Percentiles rank a stretch among this genome's conserved stretches.
These are phyloP conservation scores for Tricholoma matsutake DNA, from an alignment of 768 basidiomycete species.

Conservation along the genomic window DNA sequence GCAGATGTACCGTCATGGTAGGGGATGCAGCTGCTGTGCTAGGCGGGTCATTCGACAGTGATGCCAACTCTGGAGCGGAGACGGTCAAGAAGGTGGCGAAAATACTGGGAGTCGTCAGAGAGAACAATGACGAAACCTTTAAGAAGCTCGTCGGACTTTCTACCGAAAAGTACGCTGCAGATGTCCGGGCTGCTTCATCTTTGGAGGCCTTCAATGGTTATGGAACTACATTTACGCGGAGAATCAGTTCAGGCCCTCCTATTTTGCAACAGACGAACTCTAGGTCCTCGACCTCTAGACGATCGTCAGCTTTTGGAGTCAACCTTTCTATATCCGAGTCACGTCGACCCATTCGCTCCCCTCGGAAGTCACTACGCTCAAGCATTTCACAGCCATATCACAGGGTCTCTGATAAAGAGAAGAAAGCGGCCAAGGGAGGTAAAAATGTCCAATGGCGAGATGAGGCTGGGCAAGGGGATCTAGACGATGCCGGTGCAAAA, in stretches of 20 bases:
- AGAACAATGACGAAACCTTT: constrained; percentile 70
- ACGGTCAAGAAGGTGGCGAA: constrained; percentile 45
- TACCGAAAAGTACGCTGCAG: constrained; percentile 52
- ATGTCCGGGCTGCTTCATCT: constrained; percentile 27
- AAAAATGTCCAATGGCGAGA: constrained; percentile 89
- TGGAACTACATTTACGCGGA: constrained; percentile 43
- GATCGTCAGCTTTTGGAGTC: constrained; percentile 37
- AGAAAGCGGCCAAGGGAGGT: constrained; percentile 48
- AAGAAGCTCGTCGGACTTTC: constrained; percentile 64
- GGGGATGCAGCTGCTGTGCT: constrained; percentile 51
- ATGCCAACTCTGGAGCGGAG: constrained; percentile 23
- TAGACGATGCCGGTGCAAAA: constrained; percentile 59
- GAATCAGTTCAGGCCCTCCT: constrained; percentile 50
- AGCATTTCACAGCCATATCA: constrained; percentile 61
- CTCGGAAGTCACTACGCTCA: constrained; percentile 71
- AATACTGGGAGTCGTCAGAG: constrained; percentile 52
- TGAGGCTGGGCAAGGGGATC: constrained; percentile 77
- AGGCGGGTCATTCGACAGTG: constrained; percentile 27
- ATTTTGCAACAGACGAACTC: constrained; percentile 31
- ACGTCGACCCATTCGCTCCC: constrained; percentile 55
- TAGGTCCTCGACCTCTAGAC: constrained; percentile 28
- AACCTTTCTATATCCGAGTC: constrained; percentile 48
- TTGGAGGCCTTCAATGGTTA: constrained; percentile 54
- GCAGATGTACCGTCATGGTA: constrained; percentile 71
- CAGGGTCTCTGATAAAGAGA: constrained; percentile 62